Evolutionary conservation across 345 rosid genomes (phyloP), one percentile per base, ranked within the genome.

Genomic region (Lenwebbia sp.): DNA sequence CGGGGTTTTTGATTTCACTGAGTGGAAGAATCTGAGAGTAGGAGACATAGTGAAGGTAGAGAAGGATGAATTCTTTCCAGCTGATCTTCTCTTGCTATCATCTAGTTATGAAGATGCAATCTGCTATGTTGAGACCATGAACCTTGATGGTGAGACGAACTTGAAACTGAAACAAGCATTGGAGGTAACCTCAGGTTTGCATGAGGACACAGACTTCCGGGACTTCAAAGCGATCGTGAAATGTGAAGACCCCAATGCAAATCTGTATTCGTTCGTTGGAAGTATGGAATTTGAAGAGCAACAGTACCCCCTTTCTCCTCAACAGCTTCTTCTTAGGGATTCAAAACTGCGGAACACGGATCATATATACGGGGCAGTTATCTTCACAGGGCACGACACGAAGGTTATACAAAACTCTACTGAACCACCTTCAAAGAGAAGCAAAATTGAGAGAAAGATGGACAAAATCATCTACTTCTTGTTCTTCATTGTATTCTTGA

Each of bases 61-160:
- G 89, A 95, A 95, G 88, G 94, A 96, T 85, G 92, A 95, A 86
- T 94, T 94, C 91, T 95, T 96, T 85, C 99, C 99, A 0, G 94
- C 97, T 2, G 99, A 96, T 76, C 95, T 96, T 54, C 88, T 95
- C 82, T 89, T 96, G 90, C 95, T 96, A 40, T 92, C 97, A 0
- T 95, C 99, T 25, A 94, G 94, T 88, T 95, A 95, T 86, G 98
- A 94, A 3, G 98, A 95, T 85, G 96, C 94, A 74, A 86, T 92
- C 82, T 95, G 98, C 90, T 96, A 96, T 87, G 98, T 96, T 30
- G 99, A 95, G 93, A 96, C 99, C 58, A 96, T 93, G 98, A 96
- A 96, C 86, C 96, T 96, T 28, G 99, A 96, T 84, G 99, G 99
- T 21, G 99, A 96, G 88, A 95, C 99, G 26, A 96, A 96, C 89